These are phyloP conservation scores for Elaeis oleifera DNA, from an alignment of 202 grass and related monocot species.

Conservation along the genomic window DNA sequence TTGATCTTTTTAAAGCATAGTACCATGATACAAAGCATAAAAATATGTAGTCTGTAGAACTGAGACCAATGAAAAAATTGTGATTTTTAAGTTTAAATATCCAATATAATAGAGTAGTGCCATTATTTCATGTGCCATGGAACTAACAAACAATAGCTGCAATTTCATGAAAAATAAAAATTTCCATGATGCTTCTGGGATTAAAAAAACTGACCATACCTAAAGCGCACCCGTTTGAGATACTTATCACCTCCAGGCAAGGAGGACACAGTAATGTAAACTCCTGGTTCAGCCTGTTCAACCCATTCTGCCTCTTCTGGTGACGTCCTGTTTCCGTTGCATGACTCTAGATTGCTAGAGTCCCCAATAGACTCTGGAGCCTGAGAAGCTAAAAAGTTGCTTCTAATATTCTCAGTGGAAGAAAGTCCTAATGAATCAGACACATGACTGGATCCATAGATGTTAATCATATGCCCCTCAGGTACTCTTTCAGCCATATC, in stretches of 20 bases:
- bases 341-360: conserved; percentile 5
- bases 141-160: no score
- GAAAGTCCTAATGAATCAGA: conserved; percentile 26
- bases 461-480: conserved; percentile 12
- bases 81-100: no score
- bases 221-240: conserved; percentile 54
- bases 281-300: conserved; percentile 54
- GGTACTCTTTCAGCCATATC: conserved; percentile 36
- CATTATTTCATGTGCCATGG: no score
- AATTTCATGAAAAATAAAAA: no score
- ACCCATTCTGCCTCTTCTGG: conserved; percentile 35
- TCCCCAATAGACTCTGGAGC: conserved; percentile 26
- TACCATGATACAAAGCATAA: no score
- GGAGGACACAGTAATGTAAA: conserved; percentile 53
- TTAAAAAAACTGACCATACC: conserved; percentile 25
- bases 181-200: neutral
- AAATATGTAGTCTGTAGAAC: no score
- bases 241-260: conserved; percentile 43
- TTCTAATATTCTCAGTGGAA: conserved; percentile 14
- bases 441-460: conserved; percentile 9
- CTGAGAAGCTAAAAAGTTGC: conserved; percentile 10
- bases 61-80: no score
- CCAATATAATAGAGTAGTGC: no score
- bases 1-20: no score
- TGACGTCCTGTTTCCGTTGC: conserved; percentile 28